A percentile compares a stretch with the other conserved stretches of the same genome.
Evolutionary conservation across 73 alveolate species (phyloP).

Genomic region (Paramecium primaurelia): DNA sequence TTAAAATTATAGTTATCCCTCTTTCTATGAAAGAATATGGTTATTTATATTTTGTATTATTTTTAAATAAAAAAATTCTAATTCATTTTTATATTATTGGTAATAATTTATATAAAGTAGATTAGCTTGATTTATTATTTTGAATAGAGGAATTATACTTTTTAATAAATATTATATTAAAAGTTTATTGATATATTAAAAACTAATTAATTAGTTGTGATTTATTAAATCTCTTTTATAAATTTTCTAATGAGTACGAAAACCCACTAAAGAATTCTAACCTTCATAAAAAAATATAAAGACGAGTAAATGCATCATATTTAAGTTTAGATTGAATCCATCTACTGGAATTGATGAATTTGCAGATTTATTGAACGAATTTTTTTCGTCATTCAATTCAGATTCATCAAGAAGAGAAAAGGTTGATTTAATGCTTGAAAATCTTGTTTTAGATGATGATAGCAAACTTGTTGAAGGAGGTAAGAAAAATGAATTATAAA

Average conservation of each 20-base stretch:
- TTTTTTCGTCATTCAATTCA: not conserved
- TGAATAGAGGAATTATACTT: not conserved
- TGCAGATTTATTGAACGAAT: not conserved
- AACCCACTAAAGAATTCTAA: not conserved
- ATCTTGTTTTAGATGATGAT: not conserved
- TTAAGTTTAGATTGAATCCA: not conserved
- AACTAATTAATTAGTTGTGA: not conserved
- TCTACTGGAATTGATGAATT: constrained; percentile 19
- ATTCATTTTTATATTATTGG: too few relatives aligned
- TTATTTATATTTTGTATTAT: too few relatives aligned
- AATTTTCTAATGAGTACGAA: not conserved
- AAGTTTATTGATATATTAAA: not conserved
- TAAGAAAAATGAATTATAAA: not conserved
- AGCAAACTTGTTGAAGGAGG: constrained; percentile 32
- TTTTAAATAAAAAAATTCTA: too few relatives aligned
- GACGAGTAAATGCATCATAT: not conserved
- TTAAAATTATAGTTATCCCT: too few relatives aligned
- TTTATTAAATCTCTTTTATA: not conserved
- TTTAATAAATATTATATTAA: not conserved
- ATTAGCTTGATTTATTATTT: too few relatives aligned
- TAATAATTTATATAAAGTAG: too few relatives aligned
- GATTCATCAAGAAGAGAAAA: not conserved
- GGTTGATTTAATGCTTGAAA: not conserved
- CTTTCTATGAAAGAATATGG: too few relatives aligned
- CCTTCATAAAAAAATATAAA: not conserved